Evolutionary conservation across 208 protist genomes (phyloP), one percentile per base, ranked within the genome.

Genomic region (Crithidia thermophila): DNA sequence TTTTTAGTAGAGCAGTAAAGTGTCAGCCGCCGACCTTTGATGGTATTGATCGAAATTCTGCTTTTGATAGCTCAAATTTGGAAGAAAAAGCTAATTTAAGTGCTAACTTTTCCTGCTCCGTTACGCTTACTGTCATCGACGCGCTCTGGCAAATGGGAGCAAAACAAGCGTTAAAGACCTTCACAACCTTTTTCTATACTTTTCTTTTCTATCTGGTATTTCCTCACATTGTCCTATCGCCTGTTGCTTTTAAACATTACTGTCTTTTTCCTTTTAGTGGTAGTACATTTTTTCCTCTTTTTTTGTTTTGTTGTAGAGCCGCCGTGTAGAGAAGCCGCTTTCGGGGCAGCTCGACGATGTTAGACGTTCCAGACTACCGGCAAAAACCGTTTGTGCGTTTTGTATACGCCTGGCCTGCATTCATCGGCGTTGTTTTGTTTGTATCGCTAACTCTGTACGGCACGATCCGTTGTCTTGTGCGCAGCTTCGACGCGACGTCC

Each of bases 361-460:
- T 75, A 0, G 37, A 65, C 39, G 37, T 65, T 25, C 56, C 68
- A 0, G 68, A 74, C 43, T 74, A 74, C 33, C 75, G 56, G 4
- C 42, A 75, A 21, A 75, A 84, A 21, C 72, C 75, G 8, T 56
- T 79, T 43, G 52, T 75, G 14, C 72, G 72, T 27, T 83, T 87
- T 30, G 18, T 90, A 1, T 87, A 85, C 42, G 73, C 80, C 11
- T 93, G 87, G 87, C 87, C 87, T 0, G 50, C 69, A 18, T 65
- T 93, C 23, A 21, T 87, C 6, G 39, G 56, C 16, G 62, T 77
- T 3, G 40, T 80, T 39, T 13, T 75, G 27, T 81, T 79, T 42
- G 63, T 81, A 28, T 18, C 72, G 13, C 77, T 74, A 60, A 84
- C 80, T 0, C 72, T 57, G 1, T 39, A 57, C 25, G 50, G 73